Percentiles rank a stretch among this genome's conserved stretches.
These are phyloP conservation scores for Metschnikowia continentalis DNA, from an alignment of 805 yeast genomes.

Conservation along the genomic window DNA sequence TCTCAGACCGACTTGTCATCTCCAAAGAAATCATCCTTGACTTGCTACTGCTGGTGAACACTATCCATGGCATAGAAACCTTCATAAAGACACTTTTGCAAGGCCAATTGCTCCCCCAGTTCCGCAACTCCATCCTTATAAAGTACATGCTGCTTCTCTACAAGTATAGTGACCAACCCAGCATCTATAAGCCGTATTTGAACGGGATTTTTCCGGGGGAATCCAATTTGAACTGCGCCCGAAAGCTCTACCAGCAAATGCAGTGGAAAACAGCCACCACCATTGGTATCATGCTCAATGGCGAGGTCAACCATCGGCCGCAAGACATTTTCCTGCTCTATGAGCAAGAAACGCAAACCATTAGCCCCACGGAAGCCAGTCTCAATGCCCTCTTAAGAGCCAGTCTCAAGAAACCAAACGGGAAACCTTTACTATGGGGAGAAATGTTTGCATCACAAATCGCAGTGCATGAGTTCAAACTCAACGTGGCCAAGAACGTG, in stretches of 20 bases:
- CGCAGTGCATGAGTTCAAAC: conserved; percentile 55
- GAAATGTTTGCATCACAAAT: conserved; percentile 53
- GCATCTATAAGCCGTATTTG: conserved; percentile 14
- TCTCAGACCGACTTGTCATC: conserved; percentile 21
- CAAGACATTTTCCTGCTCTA: conserved; percentile 27
- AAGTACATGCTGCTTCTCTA: conserved; percentile 25
- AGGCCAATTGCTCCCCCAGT: conserved; percentile 13
- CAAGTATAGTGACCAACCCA: conserved; percentile 11
- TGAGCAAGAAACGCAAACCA: conserved; percentile 20
- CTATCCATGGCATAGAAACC: conserved; percentile 21
- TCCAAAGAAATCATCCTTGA: conserved; percentile 30
- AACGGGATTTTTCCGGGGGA: conserved; percentile 6
- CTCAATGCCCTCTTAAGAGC: conserved; percentile 47
- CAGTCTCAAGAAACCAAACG: conserved; percentile 26
- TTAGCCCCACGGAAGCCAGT: conserved; percentile 28
- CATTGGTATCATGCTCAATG: conserved; percentile 35
- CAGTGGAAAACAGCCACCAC: conserved; percentile 23
- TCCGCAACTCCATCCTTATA: conserved; percentile 21
- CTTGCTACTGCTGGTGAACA: conserved; percentile 28
- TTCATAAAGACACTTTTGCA: conserved; percentile 16
- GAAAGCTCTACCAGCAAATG: conserved; percentile 22
- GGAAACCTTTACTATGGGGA: conserved; percentile 42
- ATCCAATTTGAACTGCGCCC: conserved; percentile 21
- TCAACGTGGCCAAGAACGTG: conserved; percentile 22
- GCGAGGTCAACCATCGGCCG: conserved; percentile 32